phyloP scores from a whole-genome alignment of 257 asterid genomes.

The Nemophila menziesii region DNA sequence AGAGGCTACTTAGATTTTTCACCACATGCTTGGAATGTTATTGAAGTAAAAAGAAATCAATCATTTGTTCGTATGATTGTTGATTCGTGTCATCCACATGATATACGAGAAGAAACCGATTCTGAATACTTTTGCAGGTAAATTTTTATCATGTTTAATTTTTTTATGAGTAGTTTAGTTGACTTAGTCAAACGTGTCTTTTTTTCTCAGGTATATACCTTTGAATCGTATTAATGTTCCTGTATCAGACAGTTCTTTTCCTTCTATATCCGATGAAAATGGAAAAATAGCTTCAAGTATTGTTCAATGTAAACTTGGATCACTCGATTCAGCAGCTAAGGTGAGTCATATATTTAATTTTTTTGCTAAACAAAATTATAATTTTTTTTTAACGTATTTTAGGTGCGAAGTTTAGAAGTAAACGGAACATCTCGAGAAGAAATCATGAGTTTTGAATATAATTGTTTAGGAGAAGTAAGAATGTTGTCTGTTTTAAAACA shows the following conservation, averaged over 20 bases:
- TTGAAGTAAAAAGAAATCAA: conserved; percentile 49
- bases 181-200: not conserved
- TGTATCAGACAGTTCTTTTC: conserved; percentile 36
- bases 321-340: conserved; percentile 64
- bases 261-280: conserved; percentile 60
- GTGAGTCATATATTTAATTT: conserved; percentile 17
- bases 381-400: too few species aligned
- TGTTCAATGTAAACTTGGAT: conserved; percentile 61
- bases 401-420: conserved; percentile 74
- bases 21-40: conserved; percentile 98
- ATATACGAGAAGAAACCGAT: conserved; percentile 80
- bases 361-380: too few species aligned
- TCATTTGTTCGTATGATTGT: conserved; percentile 70
- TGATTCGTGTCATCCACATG: conserved; percentile 91
- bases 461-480: conserved; percentile 82
- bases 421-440: conserved; percentile 46
- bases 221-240: conserved; percentile 50
- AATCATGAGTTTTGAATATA: conserved; percentile 58
- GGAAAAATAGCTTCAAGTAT: conserved; percentile 46
- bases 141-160: too few species aligned
- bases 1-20: conserved; percentile 89
- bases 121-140: conserved; percentile 83
- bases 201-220: conserved; percentile 62
- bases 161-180: not conserved
- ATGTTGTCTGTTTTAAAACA: conserved; percentile 61